Percentiles rank a stretch among this genome's conserved stretches.
Evolutionary conservation across 495 filamentous ascomycete species (phyloP).

Genomic region (Cairneyella variabilis): DNA sequence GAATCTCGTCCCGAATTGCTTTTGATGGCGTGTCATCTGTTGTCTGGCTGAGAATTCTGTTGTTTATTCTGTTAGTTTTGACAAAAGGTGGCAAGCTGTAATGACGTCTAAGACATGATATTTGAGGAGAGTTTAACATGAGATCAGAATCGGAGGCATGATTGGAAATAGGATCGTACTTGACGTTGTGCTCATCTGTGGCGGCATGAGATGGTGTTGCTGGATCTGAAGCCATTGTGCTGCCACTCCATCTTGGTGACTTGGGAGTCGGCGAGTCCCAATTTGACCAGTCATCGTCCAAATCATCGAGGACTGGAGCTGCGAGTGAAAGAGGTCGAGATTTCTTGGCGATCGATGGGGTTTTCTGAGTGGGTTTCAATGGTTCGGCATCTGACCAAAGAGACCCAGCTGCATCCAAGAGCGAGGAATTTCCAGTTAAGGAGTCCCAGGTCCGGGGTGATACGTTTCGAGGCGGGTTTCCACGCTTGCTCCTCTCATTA

Average conservation of each 20-base stretch:
- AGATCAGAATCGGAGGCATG: no score
- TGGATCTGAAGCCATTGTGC: conserved; percentile 30
- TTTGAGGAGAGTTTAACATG: no score
- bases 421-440: conserved; percentile 33
- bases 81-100: conserved; percentile 11
- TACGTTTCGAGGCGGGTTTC: conserved; percentile 30
- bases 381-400: conserved; percentile 17
- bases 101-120: no score
- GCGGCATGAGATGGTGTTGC: conserved; percentile 45
- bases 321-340: conserved; percentile 29
- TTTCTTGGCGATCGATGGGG: background rate
- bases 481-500: conserved; percentile 35
- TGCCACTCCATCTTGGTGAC: conserved; percentile 46
- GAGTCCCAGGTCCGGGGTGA: conserved; percentile 26
- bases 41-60: conserved; percentile 40
- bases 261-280: conserved; percentile 60
- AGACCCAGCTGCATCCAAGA: conserved; percentile 28
- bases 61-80: conserved; percentile 22
- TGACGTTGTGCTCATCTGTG: conserved; percentile 48
- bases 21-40: conserved; percentile 14
- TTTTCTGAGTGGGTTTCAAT: background rate
- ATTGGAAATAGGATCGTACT: conserved; percentile 43
- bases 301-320: conserved; percentile 36
- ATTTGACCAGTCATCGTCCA: conserved; percentile 69
- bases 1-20: conserved; percentile 48